Percentiles rank a stretch among this genome's conserved stretches.
Evolutionary conservation across 305 asterid species (phyloP).

Genomic region (Fraxinus baroniana): DNA sequence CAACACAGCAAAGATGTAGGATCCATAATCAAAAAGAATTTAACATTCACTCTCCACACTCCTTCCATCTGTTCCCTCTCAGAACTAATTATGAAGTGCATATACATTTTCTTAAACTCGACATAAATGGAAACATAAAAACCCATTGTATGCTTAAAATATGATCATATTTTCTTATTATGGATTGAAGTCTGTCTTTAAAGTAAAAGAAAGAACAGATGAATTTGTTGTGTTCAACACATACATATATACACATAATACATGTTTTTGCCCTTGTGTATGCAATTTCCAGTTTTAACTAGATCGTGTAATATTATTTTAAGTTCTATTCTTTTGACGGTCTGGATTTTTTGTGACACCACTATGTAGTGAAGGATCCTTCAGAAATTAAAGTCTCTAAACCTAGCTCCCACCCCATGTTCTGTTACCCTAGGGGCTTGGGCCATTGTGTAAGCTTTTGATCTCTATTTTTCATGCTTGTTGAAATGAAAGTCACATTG

Average conservation of each 20-base stretch:
- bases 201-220: neutral
- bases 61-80: neutral
- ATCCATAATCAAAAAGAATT: neutral
- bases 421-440: neutral
- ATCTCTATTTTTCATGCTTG: neutral
- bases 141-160: neutral
- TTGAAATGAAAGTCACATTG: neutral
- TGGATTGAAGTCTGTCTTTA: neutral
- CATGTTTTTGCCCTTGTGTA: neutral
- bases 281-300: conserved; percentile 1
- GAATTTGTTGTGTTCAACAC: neutral
- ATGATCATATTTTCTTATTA: neutral
- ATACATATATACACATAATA: neutral
- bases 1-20: neutral
- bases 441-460: neutral
- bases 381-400: neutral
- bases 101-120: neutral
- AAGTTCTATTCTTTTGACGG: neutral
- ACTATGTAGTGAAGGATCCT: neutral
- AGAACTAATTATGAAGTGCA: neutral
- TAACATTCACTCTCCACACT: neutral
- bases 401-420: neutral
- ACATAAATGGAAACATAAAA: neutral
- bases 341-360: neutral
- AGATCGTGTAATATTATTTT: conserved; percentile 2